Base-by-base conservation (phyloP, 2,329 filamentous ascomycete genomes). In the Monilinia fructicola region DNA sequence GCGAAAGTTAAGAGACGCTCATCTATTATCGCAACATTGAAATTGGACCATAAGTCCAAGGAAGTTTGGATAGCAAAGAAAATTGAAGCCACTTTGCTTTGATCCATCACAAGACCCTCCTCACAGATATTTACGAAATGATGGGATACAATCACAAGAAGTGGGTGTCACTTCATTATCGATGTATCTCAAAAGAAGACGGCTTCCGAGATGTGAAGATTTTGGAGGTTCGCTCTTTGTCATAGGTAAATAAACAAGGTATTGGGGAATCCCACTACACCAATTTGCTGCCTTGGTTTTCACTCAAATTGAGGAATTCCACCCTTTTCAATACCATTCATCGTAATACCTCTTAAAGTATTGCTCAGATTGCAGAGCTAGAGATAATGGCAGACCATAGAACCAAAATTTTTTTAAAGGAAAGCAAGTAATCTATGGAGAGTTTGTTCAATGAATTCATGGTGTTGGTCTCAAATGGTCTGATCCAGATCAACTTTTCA, bases 301-400 rank as follows among this genome's bases (percentile, higher is more conserved):
- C 38, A 44, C 38, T 6, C 38, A 58, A 21, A 38, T 58, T 58
- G 54, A 58, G 38, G 38, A 58, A 28, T 28, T 58, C 12, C 38
- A 23, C 12, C 38, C 40, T 3, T 23, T 44, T 23, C 23, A 44
- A 44, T 10, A 56, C 26, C 38, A 42, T 56, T n/a, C n/a, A 18
- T 23, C n/a, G 38, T 38, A 56, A 42, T 42, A 56, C 16, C 7
- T 21, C 26, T 10, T 35, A n/a, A 21, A 42, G 18, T 12, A 42
- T 18, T 42, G 54, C 18, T 38, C 38, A 11, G 38, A 42, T 18
- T 56, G 35, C 23, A 26, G n/a, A 42, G 4, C n/a, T 14, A 28
- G 11, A 40, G 12, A 28, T 21, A 1, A 14, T 28, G 23, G 38
- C n/a, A 58, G 14, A 14, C 16, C 2, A 2, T 58, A 40, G 54